Evolutionary conservation across 2,329 filamentous ascomycete species (phyloP).

Genomic region (Cladophialophora exuberans): DNA sequence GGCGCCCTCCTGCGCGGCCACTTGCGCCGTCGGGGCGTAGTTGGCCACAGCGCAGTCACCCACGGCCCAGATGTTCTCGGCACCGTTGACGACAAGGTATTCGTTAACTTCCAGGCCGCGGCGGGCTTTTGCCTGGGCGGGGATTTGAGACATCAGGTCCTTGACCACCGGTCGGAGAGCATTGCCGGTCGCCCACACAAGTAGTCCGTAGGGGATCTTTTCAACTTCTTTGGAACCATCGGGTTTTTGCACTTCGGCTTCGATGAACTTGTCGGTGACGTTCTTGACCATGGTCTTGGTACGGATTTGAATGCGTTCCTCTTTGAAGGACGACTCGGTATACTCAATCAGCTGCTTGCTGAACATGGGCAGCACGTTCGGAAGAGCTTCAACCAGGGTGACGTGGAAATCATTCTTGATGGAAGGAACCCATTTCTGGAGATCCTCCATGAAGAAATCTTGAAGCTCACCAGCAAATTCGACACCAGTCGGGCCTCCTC

Average conservation of each 20-base stretch:
- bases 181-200: slow-evolving; percentile 98
- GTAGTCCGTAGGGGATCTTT: slow-evolving; percentile 86
- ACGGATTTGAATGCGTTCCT: slow-evolving; percentile 96
- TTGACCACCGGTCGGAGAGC: slow-evolving; percentile 85
- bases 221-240: slow-evolving; percentile 83
- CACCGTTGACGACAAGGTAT: slow-evolving; percentile 96
- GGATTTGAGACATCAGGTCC: slow-evolving; percentile 89
- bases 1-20: slow-evolving; percentile 90
- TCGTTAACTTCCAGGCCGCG: slow-evolving; percentile 97
- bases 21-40: slow-evolving; percentile 96
- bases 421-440: slow-evolving; percentile 97
- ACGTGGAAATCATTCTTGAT: slow-evolving; percentile 96
- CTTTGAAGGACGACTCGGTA: slow-evolving; percentile 98
- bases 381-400: slow-evolving; percentile 94
- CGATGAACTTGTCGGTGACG: slow-evolving; percentile 88
- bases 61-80: slow-evolving; percentile 96
- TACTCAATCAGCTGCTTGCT: slow-evolving; percentile 99
- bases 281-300: slow-evolving; percentile 99
- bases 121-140: slow-evolving; percentile 91
- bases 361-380: slow-evolving; percentile 96
- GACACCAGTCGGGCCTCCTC: slow-evolving; percentile 93
- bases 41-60: slow-evolving; percentile 97
- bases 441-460: slow-evolving; percentile 98
- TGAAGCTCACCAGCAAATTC: slow-evolving; percentile 98
- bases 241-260: slow-evolving; percentile 80